A percentile compares a stretch with the other conserved stretches of the same genome.
Evolutionary conservation across 345 rosid genomes (phyloP).

Genomic region (Pseudoturritis turrita): DNA sequence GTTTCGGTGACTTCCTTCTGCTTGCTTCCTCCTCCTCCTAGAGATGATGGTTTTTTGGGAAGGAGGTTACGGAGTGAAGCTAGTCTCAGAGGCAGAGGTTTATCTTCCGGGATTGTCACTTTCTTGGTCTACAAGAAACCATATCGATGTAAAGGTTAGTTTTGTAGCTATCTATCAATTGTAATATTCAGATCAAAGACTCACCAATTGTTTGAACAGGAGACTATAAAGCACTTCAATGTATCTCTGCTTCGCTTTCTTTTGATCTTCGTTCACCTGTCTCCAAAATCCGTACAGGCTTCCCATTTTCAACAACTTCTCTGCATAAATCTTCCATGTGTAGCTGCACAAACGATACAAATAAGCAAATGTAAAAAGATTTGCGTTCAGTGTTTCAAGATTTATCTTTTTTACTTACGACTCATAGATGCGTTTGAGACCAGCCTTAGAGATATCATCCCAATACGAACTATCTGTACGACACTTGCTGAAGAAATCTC

Average conservation of each 20-base stretch:
- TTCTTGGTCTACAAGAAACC: slow-evolving; percentile 46
- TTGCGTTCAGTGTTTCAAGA: background rate
- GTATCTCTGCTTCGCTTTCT: slow-evolving; percentile 72
- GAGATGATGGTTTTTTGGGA: slow-evolving; percentile 17
- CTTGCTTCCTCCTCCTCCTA: slow-evolving; percentile 27
- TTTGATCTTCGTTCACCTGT: slow-evolving; percentile 68
- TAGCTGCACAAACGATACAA: slow-evolving; percentile 45
- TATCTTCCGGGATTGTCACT: slow-evolving; percentile 47
- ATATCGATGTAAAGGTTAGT: slow-evolving; percentile 1
- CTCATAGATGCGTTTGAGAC: slow-evolving; percentile 72
- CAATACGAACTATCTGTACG: slow-evolving; percentile 48
- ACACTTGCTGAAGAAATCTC: slow-evolving; percentile 78
- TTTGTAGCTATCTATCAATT: background rate
- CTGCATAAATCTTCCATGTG: slow-evolving; percentile 69
- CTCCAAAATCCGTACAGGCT: slow-evolving; percentile 78
- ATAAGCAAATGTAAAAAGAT: background rate
- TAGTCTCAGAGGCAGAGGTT: slow-evolving; percentile 22
- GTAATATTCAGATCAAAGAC: background rate
- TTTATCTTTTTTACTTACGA: slow-evolving; percentile 42
- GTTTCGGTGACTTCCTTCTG: slow-evolving; percentile 16
- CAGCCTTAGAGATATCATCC: slow-evolving; percentile 55
- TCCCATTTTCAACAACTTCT: slow-evolving; percentile 78
- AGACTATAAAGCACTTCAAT: slow-evolving; percentile 60
- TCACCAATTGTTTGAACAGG: slow-evolving; percentile 69
- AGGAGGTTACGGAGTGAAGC: slow-evolving; percentile 33